Evolutionary conservation across 352 stramenopile species (phyloP).

Genomic region (Pythium inflatum): DNA sequence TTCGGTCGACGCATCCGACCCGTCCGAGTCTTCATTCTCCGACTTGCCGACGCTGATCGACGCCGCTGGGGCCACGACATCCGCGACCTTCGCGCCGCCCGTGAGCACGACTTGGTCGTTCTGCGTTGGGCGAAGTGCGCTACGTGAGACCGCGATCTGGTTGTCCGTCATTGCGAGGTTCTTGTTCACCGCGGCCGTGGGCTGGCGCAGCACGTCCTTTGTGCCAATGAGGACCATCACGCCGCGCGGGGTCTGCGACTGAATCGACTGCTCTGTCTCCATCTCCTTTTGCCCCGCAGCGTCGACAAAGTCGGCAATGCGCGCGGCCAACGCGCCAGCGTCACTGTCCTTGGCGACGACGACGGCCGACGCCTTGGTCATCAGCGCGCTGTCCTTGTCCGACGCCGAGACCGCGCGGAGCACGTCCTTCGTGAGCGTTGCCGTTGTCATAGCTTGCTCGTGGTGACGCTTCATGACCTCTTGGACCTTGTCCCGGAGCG

Average conservation of each 20-base stretch:
- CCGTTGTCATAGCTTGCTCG: slow-evolving; percentile 12
- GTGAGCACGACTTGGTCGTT: slow-evolving; percentile 32
- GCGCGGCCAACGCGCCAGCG: slow-evolving; percentile 3
- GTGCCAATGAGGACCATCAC: slow-evolving; percentile 27
- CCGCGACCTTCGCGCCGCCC: slow-evolving; percentile 27
- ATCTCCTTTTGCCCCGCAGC: slow-evolving; percentile 16
- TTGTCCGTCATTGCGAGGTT: slow-evolving; percentile 34
- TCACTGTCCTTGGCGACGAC: slow-evolving; percentile 33
- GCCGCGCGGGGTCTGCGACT: slow-evolving; percentile 9
- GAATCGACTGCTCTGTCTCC: slow-evolving; percentile 27
- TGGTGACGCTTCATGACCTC: slow-evolving; percentile 8
- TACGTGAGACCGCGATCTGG: slow-evolving; percentile 27
- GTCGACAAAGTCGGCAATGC: slow-evolving; percentile 35
- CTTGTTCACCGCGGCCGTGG: slow-evolving; percentile 38
- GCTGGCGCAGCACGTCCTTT: slow-evolving; percentile 35
- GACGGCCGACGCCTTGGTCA: slow-evolving; percentile 44
- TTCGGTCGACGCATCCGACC: too few species aligned
- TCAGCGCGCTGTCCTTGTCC: slow-evolving; percentile 31
- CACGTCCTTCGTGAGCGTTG: slow-evolving; percentile 23
- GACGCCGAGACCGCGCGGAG: slow-evolving; percentile 29
- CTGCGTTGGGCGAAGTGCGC: slow-evolving; percentile 19
- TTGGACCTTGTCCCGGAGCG: slow-evolving; percentile 31
- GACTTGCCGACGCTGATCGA: slow-evolving; percentile 7
- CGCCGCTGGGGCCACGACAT: slow-evolving; percentile 6
- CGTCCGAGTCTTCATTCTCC: slow-evolving; percentile 18